Evolutionary conservation across 768 basidiomycete species (phyloP), one percentile per base, ranked within the genome.

Genomic region (Russula sp.): DNA sequence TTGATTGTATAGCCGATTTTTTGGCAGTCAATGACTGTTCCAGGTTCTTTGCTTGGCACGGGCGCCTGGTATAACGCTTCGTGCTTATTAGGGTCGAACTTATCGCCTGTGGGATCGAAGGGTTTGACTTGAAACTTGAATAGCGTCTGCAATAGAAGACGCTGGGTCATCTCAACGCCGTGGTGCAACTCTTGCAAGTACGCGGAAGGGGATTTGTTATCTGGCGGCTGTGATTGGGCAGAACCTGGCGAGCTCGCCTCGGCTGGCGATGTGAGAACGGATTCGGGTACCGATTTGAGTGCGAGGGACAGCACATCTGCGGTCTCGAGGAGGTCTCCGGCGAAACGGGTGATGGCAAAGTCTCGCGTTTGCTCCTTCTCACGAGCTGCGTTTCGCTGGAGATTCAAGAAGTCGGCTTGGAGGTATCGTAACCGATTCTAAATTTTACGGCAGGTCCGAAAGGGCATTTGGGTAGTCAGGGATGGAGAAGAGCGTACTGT

Each of bases 41-140:
- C 96, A 1, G 93, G 85, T 73, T 88, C 86, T 76, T 91, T 92
- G 14, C 83, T 90, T n/a, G 92, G 88, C 66, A 94, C 80, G 22
- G 95, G 94, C 31, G 84, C 91, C 77, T 95, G 93, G 76, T 92
- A 98, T 32, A 97, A 80, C 11, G 97, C 97, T 76, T 99, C 97
- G 70, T 98, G 96, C 37, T 78, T 76, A 75, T 98, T 98, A 16
- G 97, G 96, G 75, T 99, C 94, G 70, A 99, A 99, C 67, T 79
- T 80, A 75, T 96, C 93, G 48, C 96, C 96, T 0, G 84, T 87
- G 14, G 95, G 92, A 73, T 97, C 93, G 70, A 94, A 97, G 1
- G 89, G 85, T 62, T 88, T 91, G 73, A 98, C 85, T 63, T 94
- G 88, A 76, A 94, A 93, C 76, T 92, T 88, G 78, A 87, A 91